Evolutionary conservation across 441 rosid species (phyloP), one percentile per base, ranked within the genome.

Genomic region (Pelargonium myrrhifolium): DNA sequence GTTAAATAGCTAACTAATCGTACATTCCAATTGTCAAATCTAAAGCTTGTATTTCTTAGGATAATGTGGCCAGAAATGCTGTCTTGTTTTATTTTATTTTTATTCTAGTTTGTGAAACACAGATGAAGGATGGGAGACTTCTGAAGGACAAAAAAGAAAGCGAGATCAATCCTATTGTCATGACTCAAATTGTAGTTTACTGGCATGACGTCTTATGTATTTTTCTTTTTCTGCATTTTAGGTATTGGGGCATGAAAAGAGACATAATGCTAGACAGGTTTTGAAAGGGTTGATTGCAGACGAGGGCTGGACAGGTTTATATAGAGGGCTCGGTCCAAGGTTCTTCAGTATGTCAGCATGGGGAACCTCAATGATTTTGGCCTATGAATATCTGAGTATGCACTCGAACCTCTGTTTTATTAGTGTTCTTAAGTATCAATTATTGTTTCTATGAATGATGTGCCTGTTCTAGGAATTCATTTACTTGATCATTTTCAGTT

Each of bases 361-460:
- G 97, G 99, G 96, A 83, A 91, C 99, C 71, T 82, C 99, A 0
- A 89, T 94, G 99, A 94, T 94, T 69, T 68, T 89, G 77, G 76
- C 97, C 69, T 94, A 94, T 53, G 99, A 93, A 76, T 93, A 91
- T 78, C 81, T 91, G 80, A 93, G 97, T 93, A 86, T 73, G 97
- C 26, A 35, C 65, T 59, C 45, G 72, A 66, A 72, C 72, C 45
- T 61, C 59, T 70, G 65, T 70, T 43, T 58, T 64, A 22, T 49
- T 11, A 10, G 49, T 47, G 4, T 40, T 56, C 18, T 17, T 22
- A 28, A 43, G 10, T 56, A 6, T 15, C 55, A 15, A 58, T 64
- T 64, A 21, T 68, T 22, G 15, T 37, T 31, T 31, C 11, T 14
- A 26, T n/a, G 45, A 18, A 43, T 17, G 51, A 64, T 59, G 15